Percentiles rank a stretch among this genome's conserved stretches.
These are phyloP conservation scores for Pharus latifolius DNA, from an alignment of 176 grass and related monocot genomes.

Conservation along the genomic window DNA sequence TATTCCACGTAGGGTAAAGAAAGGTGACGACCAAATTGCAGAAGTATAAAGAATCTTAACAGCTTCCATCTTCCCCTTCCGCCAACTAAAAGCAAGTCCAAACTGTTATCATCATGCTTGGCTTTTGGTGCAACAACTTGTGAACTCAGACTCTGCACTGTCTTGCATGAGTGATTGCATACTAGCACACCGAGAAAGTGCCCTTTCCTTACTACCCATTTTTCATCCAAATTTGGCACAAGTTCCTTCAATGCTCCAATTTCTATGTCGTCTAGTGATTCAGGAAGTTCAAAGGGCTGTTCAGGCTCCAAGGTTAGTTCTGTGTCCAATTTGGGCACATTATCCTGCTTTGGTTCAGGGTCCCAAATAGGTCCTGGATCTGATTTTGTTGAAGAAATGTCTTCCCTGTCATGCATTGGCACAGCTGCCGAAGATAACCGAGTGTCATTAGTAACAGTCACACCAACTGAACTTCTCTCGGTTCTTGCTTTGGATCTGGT, in stretches of 20 bases:
- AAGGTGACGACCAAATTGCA: constrained; percentile 87
- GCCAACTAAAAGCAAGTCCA: constrained; percentile 83
- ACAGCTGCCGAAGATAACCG: constrained; percentile 61
- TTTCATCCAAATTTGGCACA: constrained; percentile 93
- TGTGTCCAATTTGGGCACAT: constrained; percentile 63
- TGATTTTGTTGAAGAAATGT: constrained; percentile 88
- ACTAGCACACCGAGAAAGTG: constrained; percentile 87
- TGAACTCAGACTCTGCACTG: constrained; percentile 94
- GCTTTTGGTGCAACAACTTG: constrained; percentile 86
- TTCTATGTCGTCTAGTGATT: constrained; percentile 33
- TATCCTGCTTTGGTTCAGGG: constrained; percentile 75
- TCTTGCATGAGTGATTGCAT: constrained; percentile 94
- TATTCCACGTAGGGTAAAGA: constrained; percentile 93
- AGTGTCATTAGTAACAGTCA: constrained; percentile 36
- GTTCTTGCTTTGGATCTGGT: constrained; percentile 70
- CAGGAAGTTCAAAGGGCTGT: constrained; percentile 55
- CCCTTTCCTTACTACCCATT: constrained; percentile 90
- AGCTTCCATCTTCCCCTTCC: constrained; percentile 84
- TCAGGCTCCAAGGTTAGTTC: constrained; percentile 62
- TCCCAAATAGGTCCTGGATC: constrained; percentile 96
- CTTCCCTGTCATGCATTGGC: constrained; percentile 84
- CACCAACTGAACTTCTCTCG: constrained; percentile 52
- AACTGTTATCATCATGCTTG: constrained; percentile 77
- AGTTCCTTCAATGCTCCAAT: constrained; percentile 40
- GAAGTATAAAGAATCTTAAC: constrained; percentile 80